These are phyloP conservation scores for Hypoxylon rickii DNA, from an alignment of 495 filamentous ascomycete genomes.

Conservation along the genomic window DNA sequence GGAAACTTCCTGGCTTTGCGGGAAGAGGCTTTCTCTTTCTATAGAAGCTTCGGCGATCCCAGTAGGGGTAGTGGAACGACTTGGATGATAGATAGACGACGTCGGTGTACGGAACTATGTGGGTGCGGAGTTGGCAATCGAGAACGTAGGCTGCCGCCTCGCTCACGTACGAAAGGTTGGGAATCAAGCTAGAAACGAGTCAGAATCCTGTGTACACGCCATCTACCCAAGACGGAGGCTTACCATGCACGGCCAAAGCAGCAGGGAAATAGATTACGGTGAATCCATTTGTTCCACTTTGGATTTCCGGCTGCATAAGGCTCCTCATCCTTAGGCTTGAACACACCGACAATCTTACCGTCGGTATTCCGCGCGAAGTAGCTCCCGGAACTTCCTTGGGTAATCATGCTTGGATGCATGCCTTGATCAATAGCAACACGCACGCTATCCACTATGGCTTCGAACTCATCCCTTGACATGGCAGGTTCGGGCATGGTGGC, in stretches of 20 bases:
- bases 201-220: slow-evolving; percentile 1
- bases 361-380: slow-evolving; percentile 94
- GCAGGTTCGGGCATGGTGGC: slow-evolving; percentile 57
- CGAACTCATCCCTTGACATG: slow-evolving; percentile 80
- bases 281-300: slow-evolving; percentile 96
- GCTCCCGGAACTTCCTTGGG: slow-evolving; percentile 94
- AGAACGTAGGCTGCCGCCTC: slow-evolving; percentile 96
- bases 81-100: slow-evolving; percentile 93
- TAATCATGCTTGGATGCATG: slow-evolving; percentile 92
- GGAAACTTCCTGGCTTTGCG: slow-evolving; percentile 91
- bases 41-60: slow-evolving; percentile 88
- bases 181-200: slow-evolving; percentile 68
- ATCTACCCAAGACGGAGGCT: slow-evolving; percentile 15
- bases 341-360: slow-evolving; percentile 94
- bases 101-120: slow-evolving; percentile 94
- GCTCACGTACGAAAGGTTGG: slow-evolving; percentile 98
- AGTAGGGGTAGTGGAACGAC: slow-evolving; percentile 97
- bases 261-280: slow-evolving; percentile 92
- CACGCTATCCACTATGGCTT: slow-evolving; percentile 88
- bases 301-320: slow-evolving; percentile 91
- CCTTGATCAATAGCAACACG: slow-evolving; percentile 86
- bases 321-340: slow-evolving; percentile 99
- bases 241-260: slow-evolving; percentile 92
- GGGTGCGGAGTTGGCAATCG: slow-evolving; percentile 85
- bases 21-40: slow-evolving; percentile 87